These are phyloP conservation scores for Setomelanomma holmii DNA, from an alignment of 2,329 filamentous ascomycete species.

Conservation along the genomic window DNA sequence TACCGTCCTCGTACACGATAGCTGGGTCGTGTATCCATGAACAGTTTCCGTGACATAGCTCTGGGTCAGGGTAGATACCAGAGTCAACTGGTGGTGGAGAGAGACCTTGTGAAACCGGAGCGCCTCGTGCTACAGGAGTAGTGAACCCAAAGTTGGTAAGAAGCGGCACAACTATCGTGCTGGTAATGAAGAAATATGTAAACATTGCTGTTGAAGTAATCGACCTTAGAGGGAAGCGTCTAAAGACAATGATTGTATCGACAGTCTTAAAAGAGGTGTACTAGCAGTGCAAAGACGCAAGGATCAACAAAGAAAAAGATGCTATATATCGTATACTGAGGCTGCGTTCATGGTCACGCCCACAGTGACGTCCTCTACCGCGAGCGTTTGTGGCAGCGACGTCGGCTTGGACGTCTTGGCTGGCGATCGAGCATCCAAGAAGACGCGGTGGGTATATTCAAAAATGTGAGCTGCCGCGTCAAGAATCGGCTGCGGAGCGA, in stretches of 20 bases:
- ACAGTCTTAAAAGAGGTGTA: no score
- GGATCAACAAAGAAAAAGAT: no score
- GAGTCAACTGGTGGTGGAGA: not conserved
- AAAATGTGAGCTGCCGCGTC: not conserved
- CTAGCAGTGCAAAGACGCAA: no score
- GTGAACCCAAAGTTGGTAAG: conserved; percentile 9
- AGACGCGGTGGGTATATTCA: no score
- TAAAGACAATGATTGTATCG: not conserved
- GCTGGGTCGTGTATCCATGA: conserved; percentile 55
- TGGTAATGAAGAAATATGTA: conserved; percentile 15
- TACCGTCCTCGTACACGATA: conserved; percentile 52
- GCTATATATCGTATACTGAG: no score
- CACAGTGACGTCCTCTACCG: not conserved
- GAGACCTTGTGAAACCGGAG: not conserved
- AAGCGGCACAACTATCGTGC: conserved; percentile 20
- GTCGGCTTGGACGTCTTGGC: not conserved
- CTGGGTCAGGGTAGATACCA: conserved; percentile 31
- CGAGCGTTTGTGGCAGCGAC: not conserved
- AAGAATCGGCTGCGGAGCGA: not conserved
- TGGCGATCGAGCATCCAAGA: no score
- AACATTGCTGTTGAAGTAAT: conserved; percentile 9
- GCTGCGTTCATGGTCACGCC: not conserved
- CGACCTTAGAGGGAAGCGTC: not conserved
- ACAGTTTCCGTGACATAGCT: conserved; percentile 48
- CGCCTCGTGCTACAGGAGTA: not conserved